phyloP scores from a whole-genome alignment of 2,329 filamentous ascomycete genomes.

The Achaetomium macrosporum region DNA sequence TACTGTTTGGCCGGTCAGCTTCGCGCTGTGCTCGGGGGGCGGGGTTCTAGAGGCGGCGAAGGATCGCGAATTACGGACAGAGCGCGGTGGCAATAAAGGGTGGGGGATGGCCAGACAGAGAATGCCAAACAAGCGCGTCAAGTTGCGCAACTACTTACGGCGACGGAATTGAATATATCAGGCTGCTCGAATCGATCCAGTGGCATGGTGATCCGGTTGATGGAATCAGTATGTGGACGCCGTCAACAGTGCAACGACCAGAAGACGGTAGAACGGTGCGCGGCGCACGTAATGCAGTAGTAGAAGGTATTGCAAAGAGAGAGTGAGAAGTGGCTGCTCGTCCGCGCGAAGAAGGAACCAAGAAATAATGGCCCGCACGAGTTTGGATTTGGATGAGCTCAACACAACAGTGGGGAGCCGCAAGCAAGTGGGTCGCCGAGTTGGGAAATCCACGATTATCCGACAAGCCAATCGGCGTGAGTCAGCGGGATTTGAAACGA shows the following conservation, averaged over 20 bases:
- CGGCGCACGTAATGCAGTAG: neutral
- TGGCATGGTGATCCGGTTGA: slow-evolving; percentile 23
- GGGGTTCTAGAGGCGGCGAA: too few species aligned
- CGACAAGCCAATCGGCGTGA: slow-evolving; percentile 20
- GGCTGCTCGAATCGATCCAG: slow-evolving; percentile 13
- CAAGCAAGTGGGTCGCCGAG: neutral
- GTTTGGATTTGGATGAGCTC: too few species aligned
- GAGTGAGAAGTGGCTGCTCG: too few species aligned
- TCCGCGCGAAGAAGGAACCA: too few species aligned
- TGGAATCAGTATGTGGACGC: neutral
- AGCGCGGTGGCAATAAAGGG: neutral
- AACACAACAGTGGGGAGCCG: neutral
- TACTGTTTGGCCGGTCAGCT: slow-evolving; percentile 12
- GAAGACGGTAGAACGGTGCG: neutral
- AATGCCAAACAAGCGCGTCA: neutral
- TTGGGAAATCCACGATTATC: slow-evolving; percentile 16
- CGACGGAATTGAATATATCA: slow-evolving; percentile 15
- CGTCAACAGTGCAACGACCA: neutral
- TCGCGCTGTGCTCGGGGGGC: neutral
- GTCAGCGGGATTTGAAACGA: neutral
- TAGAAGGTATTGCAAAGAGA: too few species aligned
- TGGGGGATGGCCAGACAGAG: neutral
- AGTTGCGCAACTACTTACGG: slow-evolving; percentile 15
- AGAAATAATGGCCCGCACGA: too few species aligned
- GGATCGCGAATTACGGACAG: neutral